A percentile compares a stretch with the other conserved stretches of the same genome.
phyloP scores from a whole-genome alignment of 2,329 filamentous ascomycete species.

The Colletotrichum falcatum region DNA sequence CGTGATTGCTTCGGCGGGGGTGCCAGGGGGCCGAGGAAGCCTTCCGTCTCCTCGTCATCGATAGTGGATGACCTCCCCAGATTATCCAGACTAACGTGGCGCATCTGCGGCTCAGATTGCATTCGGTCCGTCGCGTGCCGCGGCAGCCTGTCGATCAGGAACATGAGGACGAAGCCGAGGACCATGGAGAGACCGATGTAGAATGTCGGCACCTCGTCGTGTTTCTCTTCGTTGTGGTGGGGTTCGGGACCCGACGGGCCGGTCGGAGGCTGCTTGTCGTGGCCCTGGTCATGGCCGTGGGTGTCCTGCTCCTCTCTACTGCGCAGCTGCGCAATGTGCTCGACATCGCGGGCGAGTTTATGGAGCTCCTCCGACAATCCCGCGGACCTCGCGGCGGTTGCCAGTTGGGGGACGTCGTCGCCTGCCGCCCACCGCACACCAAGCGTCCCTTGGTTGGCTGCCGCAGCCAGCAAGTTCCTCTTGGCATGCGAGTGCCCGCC shows the following conservation, averaged over 20 bases:
- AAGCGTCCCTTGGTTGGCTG: constrained; percentile 9
- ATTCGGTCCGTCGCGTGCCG: constrained; percentile 76
- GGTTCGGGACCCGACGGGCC: constrained; percentile 44
- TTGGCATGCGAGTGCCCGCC: constrained; percentile 47
- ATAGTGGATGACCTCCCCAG: constrained; percentile 66
- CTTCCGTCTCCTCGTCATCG: constrained; percentile 67
- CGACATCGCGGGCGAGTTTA: background rate
- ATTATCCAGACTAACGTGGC: constrained; percentile 91
- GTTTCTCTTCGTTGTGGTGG: constrained; percentile 51
- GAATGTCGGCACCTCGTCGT: constrained; percentile 68
- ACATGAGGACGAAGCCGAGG: constrained; percentile 95
- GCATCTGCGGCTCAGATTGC: constrained; percentile 74
- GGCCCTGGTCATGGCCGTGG: constrained; percentile 40
- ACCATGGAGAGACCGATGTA: constrained; percentile 91
- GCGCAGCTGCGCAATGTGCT: constrained; percentile 9
- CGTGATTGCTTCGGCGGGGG: constrained; percentile 70
- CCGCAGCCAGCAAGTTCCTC: constrained; percentile 15
- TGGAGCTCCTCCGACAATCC: constrained; percentile 3
- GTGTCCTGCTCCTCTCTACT: constrained; percentile 30
- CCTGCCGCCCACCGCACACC: constrained; percentile 26
- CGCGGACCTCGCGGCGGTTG: background rate
- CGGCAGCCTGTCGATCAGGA: constrained; percentile 89
- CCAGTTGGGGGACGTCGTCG: constrained; percentile 18
- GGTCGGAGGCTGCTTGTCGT: constrained; percentile 48
- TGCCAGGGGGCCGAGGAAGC: constrained; percentile 69